A percentile compares a stretch with the other conserved stretches of the same genome.
These are phyloP conservation scores for Biscogniauxia mediterranea DNA, from an alignment of 2,329 filamentous ascomycete species.

Conservation along the genomic window DNA sequence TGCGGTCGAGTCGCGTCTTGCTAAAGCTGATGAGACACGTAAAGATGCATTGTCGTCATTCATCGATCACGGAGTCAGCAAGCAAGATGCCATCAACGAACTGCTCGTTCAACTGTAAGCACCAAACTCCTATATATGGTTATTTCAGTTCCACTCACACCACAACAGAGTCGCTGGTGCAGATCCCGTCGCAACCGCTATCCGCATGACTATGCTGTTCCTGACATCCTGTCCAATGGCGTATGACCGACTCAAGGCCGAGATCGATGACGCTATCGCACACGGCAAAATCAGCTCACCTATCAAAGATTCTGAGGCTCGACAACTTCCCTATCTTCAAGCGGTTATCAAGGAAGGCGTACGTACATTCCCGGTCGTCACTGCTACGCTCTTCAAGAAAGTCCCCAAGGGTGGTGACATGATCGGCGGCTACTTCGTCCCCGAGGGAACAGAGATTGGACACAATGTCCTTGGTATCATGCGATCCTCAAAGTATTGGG, in stretches of 20 bases:
- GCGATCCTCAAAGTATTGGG: neutral
- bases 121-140: neutral
- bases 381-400: conserved; percentile 24
- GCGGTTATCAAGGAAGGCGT: conserved; percentile 36
- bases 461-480: neutral
- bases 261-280: conserved; percentile 39
- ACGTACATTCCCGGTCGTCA: conserved; percentile 32
- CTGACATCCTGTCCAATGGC: conserved; percentile 41
- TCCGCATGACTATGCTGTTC: conserved; percentile 47
- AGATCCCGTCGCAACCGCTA: conserved; percentile 48
- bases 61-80: conserved; percentile 16
- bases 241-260: conserved; percentile 16
- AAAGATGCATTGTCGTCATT: conserved; percentile 11
- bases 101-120: conserved; percentile 19
- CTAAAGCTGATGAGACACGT: neutral
- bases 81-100: conserved; percentile 19
- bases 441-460: neutral
- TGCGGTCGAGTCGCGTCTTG: conserved; percentile 10
- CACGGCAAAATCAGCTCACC: conserved; percentile 35
- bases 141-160: neutral
- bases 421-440: conserved; percentile 5
- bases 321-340: conserved; percentile 17
- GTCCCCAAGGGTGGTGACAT: conserved; percentile 28
- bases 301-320: conserved; percentile 25
- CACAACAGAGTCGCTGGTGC: conserved; percentile 41